Conservation (phyloP, 345 rosid genomes). For the Schrenkiella parvula region DNA sequence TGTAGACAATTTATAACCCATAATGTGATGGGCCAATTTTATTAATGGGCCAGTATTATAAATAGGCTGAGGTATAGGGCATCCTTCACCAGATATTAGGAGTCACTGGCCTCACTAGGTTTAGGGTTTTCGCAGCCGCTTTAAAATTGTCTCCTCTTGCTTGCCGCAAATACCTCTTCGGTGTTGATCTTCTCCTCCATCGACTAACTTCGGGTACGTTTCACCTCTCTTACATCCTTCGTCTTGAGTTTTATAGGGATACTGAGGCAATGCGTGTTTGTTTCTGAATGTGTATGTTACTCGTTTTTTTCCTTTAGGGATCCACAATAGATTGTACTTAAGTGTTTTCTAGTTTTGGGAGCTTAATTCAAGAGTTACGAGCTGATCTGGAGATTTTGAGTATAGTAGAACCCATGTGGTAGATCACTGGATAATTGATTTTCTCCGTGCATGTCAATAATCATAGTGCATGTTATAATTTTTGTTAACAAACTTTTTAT, state of each 20-base stretch:
- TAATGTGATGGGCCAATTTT: background rate
- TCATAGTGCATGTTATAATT: too few relatives aligned
- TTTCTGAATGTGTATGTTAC: background rate
- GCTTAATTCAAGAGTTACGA: background rate
- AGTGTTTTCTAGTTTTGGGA: background rate
- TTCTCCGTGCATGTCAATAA: too few relatives aligned
- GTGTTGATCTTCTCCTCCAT: conserved; percentile 13
- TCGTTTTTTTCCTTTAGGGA: background rate
- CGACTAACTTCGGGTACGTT: conserved; percentile 32
- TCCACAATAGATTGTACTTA: background rate
- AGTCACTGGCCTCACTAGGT: background rate
- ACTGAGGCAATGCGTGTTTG: background rate
- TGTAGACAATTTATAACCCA: conserved; percentile 4
- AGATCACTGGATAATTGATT: background rate
- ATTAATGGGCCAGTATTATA: background rate
- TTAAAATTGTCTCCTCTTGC: background rate
- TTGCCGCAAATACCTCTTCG: background rate
- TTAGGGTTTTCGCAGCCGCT: conserved; percentile 31
- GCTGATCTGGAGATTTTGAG: background rate
- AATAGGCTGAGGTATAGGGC: background rate
- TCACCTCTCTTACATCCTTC: conserved; percentile 4
- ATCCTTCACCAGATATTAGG: conserved; percentile 5
- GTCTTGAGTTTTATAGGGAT: background rate
- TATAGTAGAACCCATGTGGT: background rate
- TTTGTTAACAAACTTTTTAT: too few relatives aligned